Base-by-base conservation (phyloP, 768 basidiomycete species). In the Mycena haematopus region DNA sequence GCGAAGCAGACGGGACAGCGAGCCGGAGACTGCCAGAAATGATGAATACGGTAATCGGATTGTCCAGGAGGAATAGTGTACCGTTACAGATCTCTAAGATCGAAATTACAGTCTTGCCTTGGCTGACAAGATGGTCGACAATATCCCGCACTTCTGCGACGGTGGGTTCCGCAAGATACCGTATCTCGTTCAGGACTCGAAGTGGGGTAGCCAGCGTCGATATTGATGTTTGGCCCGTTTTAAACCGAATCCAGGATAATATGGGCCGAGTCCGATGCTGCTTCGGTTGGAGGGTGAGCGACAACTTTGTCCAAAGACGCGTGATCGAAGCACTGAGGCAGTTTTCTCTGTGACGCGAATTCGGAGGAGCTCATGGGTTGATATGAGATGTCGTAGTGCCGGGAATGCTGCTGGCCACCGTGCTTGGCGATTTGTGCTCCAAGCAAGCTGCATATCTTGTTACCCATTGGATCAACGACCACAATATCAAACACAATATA, bases 71-170 rank as follows among this genome's bases (percentile, higher is more conserved):
- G 40, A 44, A 7, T 10, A 17, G 25, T 27, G n/a, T 21, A 55
- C 54, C 42, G 21, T 55, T 45, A 4, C 54, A 40, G 38, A 55
- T 55, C 27, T 55, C 54, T 17, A 55, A 45, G 25, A 55, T 27
- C 15, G 40, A 45, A 24, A 45, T 27, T 1, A 55, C 27, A 1
- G 40, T 44, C 42, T 55, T 55, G 40, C 54, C 54, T 11, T 29
- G 27, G 3, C 17, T 44, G 17, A 31, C 6, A 21, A 27, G 27
- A 21, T 44, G 24, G 13, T 55, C 54, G 14, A 55, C 9, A 22
- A 45, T 36, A n/a, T 55, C 25, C 11, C 42, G 40, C 22, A 55
- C 38, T 42, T 45, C 27, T 17, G 42, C 54, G 17, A 55, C 29
- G 19, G 27, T 19, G 4, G 54, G 6, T 10, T 55, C 54, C 17